These are phyloP conservation scores for Lotus japonicus DNA, from an alignment of 306 rosid species.

Conservation along the genomic window DNA sequence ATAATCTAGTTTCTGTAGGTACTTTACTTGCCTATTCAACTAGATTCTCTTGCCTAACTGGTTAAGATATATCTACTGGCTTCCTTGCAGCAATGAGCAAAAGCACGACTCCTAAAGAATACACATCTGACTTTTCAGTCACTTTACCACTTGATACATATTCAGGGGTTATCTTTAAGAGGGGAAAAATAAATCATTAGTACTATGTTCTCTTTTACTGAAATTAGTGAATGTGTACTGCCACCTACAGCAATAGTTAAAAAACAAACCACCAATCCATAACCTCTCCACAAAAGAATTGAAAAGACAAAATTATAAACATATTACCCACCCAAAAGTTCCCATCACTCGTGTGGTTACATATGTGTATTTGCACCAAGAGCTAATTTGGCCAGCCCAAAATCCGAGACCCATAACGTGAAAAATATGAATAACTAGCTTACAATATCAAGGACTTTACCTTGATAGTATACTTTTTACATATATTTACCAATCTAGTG, in stretches of 20 bases:
- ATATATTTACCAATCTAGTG: too few relatives aligned
- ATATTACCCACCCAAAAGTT: too few relatives aligned
- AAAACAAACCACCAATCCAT: background rate
- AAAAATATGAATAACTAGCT: too few relatives aligned
- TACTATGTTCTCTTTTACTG: background rate
- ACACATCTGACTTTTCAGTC: background rate
- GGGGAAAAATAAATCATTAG: background rate
- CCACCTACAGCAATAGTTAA: too few relatives aligned
- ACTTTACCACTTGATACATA: constrained; percentile 57
- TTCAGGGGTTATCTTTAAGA: constrained; percentile 45
- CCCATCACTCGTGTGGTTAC: too few relatives aligned
- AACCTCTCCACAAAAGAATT: background rate
- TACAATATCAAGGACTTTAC: too few relatives aligned
- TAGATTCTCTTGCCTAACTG: background rate
- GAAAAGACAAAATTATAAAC: too few relatives aligned
- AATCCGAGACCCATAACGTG: too few relatives aligned
- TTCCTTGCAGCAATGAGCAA: constrained; percentile 64
- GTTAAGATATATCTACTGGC: constrained; percentile 42
- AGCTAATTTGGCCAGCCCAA: too few relatives aligned
- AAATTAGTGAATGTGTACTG: background rate
- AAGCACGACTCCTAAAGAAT: constrained; percentile 47
- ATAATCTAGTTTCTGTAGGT: background rate
- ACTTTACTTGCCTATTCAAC: background rate
- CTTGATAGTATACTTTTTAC: too few relatives aligned
- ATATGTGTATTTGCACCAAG: too few relatives aligned